Evolutionary conservation across 345 rosid genomes (phyloP).

Genomic region (Raphanus sativus): DNA sequence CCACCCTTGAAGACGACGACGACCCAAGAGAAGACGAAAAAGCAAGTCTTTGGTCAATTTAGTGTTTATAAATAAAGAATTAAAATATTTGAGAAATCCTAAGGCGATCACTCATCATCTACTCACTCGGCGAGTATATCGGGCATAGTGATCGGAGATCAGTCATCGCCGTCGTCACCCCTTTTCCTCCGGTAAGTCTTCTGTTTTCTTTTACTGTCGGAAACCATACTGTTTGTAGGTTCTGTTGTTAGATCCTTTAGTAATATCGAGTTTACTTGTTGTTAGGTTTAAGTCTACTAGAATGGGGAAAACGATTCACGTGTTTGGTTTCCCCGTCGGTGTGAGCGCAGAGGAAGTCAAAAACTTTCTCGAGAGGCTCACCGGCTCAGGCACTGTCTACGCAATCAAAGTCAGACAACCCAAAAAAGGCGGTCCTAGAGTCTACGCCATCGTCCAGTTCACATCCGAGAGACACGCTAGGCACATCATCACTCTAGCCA

Average conservation of each 20-base stretch:
- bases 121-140: not conserved
- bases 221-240: not conserved
- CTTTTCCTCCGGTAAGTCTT: not conserved
- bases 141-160: not conserved
- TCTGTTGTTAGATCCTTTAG: slow-evolving; percentile 6
- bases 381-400: slow-evolving; percentile 44
- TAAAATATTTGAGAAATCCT: not conserved
- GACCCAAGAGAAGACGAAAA: not conserved
- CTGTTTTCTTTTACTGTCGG: not conserved
- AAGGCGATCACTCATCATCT: not conserved
- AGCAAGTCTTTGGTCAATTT: not conserved
- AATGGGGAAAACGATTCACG: slow-evolving; percentile 65
- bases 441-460: slow-evolving; percentile 65
- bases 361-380: slow-evolving; percentile 43
- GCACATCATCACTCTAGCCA: slow-evolving; percentile 30
- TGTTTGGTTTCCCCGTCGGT: slow-evolving; percentile 51
- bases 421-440: slow-evolving; percentile 39
- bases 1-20: slow-evolving; percentile 19
- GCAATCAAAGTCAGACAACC: slow-evolving; percentile 53
- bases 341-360: slow-evolving; percentile 45
- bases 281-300: not conserved
- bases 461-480: slow-evolving; percentile 38
- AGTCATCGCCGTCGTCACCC: not conserved
- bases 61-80: not conserved
- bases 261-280: not conserved